Evolutionary conservation across 768 basidiomycete genomes (phyloP).

Genomic region (Leccinum pellstonianum): DNA sequence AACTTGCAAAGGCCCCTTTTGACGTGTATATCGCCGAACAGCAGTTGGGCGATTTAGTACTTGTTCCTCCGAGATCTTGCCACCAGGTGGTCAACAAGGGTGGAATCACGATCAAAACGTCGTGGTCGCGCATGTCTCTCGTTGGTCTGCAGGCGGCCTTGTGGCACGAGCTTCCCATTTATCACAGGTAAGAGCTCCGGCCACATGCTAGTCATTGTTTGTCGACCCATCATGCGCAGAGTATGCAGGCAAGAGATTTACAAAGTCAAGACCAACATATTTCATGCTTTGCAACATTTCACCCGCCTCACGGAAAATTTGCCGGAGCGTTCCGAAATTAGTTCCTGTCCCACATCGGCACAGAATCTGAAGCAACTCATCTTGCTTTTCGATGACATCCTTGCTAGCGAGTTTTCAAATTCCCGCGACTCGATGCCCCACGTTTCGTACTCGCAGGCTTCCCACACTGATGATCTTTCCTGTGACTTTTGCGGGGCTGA

Average conservation of each 20-base stretch:
- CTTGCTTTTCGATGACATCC: constrained; percentile 48
- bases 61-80: constrained; percentile 78
- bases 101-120: constrained; percentile 79
- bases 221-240: constrained; percentile 36
- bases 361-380: constrained; percentile 39
- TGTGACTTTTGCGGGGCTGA: constrained; percentile 85
- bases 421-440: constrained; percentile 33
- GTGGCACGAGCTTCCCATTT: constrained; percentile 74
- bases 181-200: constrained; percentile 55
- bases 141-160: constrained; percentile 57
- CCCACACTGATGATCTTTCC: constrained; percentile 33
- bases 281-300: constrained; percentile 47
- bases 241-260: constrained; percentile 82
- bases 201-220: background rate
- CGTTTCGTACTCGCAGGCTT: constrained; percentile 24
- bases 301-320: constrained; percentile 18
- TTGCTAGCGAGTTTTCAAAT: constrained; percentile 43
- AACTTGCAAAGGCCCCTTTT: constrained; percentile 67
- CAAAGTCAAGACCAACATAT: constrained; percentile 65
- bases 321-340: background rate
- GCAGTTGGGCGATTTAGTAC: constrained; percentile 70
- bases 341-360: background rate
- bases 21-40: constrained; percentile 71
- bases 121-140: constrained; percentile 85
- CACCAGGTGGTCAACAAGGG: constrained; percentile 84